Conservation (phyloP, 805 yeast species). For the Yarrowia bubula region DNA sequence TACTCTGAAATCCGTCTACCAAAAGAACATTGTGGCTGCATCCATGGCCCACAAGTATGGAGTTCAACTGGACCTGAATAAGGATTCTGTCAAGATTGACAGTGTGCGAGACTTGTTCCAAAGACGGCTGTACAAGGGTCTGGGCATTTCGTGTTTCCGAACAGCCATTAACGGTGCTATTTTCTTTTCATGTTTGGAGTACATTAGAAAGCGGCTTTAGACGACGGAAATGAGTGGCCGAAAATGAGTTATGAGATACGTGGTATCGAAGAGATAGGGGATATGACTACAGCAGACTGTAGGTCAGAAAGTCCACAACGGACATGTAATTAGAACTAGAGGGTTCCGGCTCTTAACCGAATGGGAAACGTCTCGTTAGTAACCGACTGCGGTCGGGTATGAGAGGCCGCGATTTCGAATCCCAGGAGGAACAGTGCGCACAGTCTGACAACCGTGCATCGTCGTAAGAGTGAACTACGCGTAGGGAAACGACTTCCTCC, state of each 20-base stretch:
- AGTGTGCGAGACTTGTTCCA: conserved; percentile 40
- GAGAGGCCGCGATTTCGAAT: too few relatives aligned
- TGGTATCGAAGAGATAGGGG: too few relatives aligned
- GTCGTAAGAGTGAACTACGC: too few relatives aligned
- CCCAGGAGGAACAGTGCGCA: too few relatives aligned
- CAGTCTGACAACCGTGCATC: too few relatives aligned
- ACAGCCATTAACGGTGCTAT: conserved; percentile 72
- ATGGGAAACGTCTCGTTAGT: too few relatives aligned
- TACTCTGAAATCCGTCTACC: conserved; percentile 72
- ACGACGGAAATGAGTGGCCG: too few relatives aligned
- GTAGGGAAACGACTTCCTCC: too few relatives aligned
- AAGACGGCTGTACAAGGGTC: conserved; percentile 66
- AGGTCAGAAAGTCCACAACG: not conserved
- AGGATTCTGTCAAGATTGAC: not conserved
- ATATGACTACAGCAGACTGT: too few relatives aligned
- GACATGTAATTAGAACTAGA: conserved; percentile 17
- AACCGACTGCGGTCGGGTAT: too few relatives aligned
- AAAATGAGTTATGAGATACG: too few relatives aligned
- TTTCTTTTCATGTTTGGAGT: conserved; percentile 58
- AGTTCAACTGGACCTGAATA: conserved; percentile 40
- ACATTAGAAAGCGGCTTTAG: conserved; percentile 12
- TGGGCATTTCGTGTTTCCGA: conserved; percentile 70
- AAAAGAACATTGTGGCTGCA: conserved; percentile 68
- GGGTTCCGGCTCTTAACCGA: too few relatives aligned
- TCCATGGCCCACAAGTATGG: conserved; percentile 50